Conservation (phyloP, 768 basidiomycete genomes). For the Ramaria sp. region DNA sequence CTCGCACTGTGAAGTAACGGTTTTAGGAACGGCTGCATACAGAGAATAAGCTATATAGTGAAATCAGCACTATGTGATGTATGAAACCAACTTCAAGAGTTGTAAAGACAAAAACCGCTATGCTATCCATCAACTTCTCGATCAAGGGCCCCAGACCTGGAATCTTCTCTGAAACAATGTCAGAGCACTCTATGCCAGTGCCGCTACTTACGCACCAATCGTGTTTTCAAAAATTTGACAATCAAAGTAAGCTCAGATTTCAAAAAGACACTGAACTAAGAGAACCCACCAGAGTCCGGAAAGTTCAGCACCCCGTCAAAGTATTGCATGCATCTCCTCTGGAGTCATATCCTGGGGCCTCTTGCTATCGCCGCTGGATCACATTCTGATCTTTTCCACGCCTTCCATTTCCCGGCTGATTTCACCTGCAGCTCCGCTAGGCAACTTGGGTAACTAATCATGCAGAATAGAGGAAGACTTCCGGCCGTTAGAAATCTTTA, state of each 20-base stretch:
- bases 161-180: slow-evolving; percentile 49
- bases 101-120: slow-evolving; percentile 76
- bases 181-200: too few species aligned
- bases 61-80: neutral
- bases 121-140: slow-evolving; percentile 69
- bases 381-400: slow-evolving; percentile 57
- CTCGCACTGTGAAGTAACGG: slow-evolving; percentile 68
- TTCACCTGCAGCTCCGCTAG: slow-evolving; percentile 48
- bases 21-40: slow-evolving; percentile 65
- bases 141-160: slow-evolving; percentile 66
- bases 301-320: slow-evolving; percentile 85
- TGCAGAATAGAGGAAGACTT: slow-evolving; percentile 32
- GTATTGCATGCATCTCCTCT: slow-evolving; percentile 70
- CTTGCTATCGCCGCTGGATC: slow-evolving; percentile 48
- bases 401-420: slow-evolving; percentile 67
- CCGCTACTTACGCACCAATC: slow-evolving; percentile 32
- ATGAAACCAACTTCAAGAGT: slow-evolving; percentile 58
- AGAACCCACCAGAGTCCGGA: slow-evolving; percentile 55
- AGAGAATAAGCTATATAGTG: neutral
- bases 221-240: slow-evolving; percentile 67
- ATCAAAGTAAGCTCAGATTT: slow-evolving; percentile 23
- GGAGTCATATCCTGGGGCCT: slow-evolving; percentile 76
- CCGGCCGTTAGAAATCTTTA: slow-evolving; percentile 30
- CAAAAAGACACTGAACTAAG: too few species aligned
- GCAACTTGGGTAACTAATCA: slow-evolving; percentile 48